phyloP scores from a whole-genome alignment of 495 filamentous ascomycete species.

The Penicillium pulvis region DNA sequence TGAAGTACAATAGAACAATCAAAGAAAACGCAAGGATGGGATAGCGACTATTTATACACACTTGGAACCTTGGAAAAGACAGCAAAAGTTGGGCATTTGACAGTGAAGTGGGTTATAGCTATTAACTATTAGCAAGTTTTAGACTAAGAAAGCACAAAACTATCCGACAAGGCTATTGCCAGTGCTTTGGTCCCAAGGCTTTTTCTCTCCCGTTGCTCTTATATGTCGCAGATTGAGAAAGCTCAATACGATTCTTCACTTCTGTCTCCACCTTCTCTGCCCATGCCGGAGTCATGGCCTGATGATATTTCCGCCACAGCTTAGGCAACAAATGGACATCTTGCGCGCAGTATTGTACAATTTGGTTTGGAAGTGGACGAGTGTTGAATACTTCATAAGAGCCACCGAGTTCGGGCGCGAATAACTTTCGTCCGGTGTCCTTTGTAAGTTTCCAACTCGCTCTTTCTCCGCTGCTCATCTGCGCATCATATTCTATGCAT shows the following conservation, averaged over 20 bases:
- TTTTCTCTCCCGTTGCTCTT: background rate
- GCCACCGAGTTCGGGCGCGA: constrained; percentile 44
- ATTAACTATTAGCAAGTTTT: too few relatives aligned
- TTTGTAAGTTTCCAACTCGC: constrained; percentile 43
- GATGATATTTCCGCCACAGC: background rate
- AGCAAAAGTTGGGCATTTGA: too few relatives aligned
- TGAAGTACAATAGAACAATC: too few relatives aligned
- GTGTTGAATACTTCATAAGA: constrained; percentile 48
- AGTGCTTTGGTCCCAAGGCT: background rate
- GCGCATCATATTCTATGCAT: constrained; percentile 46
- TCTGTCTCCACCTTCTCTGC: background rate
- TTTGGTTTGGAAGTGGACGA: constrained; percentile 45
- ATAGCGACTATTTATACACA: too few relatives aligned
- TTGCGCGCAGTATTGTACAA: constrained; percentile 49
- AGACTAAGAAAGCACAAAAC: too few relatives aligned
- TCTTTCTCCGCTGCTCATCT: constrained; percentile 17
- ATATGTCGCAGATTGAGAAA: background rate
- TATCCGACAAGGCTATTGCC: background rate
- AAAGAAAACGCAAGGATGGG: too few relatives aligned
- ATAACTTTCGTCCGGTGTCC: constrained; percentile 40
- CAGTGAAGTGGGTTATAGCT: too few relatives aligned
- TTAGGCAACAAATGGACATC: constrained; percentile 48
- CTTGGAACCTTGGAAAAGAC: too few relatives aligned
- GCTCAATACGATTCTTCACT: background rate
- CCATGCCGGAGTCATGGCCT: background rate